Base-by-base conservation (phyloP, 345 rosid species). In the Dovyalis caffra region DNA sequence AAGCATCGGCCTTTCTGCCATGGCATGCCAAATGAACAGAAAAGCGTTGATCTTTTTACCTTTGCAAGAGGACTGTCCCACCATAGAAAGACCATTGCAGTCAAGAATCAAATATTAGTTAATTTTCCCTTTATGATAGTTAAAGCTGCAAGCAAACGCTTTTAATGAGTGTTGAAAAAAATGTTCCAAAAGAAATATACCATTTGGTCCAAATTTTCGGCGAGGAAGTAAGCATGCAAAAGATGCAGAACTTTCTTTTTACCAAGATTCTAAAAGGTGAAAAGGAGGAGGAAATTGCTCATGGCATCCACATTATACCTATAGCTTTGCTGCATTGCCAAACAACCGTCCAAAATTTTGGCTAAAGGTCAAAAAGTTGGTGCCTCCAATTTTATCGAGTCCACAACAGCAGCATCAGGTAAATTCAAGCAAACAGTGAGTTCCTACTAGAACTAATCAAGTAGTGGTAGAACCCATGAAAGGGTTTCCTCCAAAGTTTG, bases 131-230 rank as follows among this genome's bases (percentile, higher is more conserved):
- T 34, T 34, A 35, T 49, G 26, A 21, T 56, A 66, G 7, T 8
- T 14, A n/a, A 60, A 29, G 75, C 14, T 64, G 49, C 0, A 43
- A 26, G 9, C 57, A 20, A 18, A 49, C 25, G 25, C 32, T 28
- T 60, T 14, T 29, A 7, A 40, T 38, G 8, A 14, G 45, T 11
- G n/a, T 10, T 43, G 11, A 63, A 74, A 65, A 63, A 74, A 65
- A 40, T 57, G 25, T n/a, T 31, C 23, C 18, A 64, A 66, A 40
- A 25, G 38, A 21, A 34, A 45, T 20, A 53, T 56, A 56, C 37
- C n/a, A 31, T 62, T 14, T 6, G 78, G 86, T 80, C 86, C 23
- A 75, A 61, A 34, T 64, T 80, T 78, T 68, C 80, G 75, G 86
- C 78, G 10, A 10, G 69, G 34, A 74, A 78, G 35, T 12, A 29